Base-by-base conservation (phyloP, 2,329 filamentous ascomycete genomes). In the Fusarium sulawesiense region DNA sequence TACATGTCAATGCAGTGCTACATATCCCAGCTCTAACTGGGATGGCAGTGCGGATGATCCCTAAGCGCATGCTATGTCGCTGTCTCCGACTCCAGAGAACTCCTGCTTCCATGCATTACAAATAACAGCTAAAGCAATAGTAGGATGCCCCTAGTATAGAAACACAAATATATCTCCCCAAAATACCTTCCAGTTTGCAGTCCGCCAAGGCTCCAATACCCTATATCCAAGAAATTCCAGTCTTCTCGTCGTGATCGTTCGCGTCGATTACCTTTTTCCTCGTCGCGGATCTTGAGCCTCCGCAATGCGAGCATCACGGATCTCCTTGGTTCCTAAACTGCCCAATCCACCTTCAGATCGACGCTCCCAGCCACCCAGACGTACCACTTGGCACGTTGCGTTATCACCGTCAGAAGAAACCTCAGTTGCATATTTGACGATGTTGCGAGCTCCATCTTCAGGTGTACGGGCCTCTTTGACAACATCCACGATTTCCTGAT, bases 401-500 rank as follows among this genome's bases (percentile, higher is more conserved):
- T 92, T 92, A 76, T 92, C 90, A 12, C 89, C 90, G 75, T 84
- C 85, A 18, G 73, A 84, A 27, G 88, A 90, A 6, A 97, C 92
- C 81, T 98, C 96, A 0, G 93, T 96, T 1, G 95, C 94, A 79
- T 96, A 98, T 59, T 89, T 88, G 29, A 97, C 93, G 10, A 99
- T 88, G 66, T 91, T 89, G 62, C 86, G 86, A 2, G 93, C 90
- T 5, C 90, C 96, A 77, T 97, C 89, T 73, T 97, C 95, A 0
- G 96, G 96, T 0, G 95, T 98, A 76, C 87, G 90, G 7, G 94
- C 93, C 80, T 99, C 96, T 80, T 98, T 98, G 75, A 98, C 86
- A 32, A 98, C 90, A 78, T 99, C 96, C 30, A 98, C 94, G 66
- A 98, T 93, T 81, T 99, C 96, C 81, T 98, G 95, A 77, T 99